phyloP scores from a whole-genome alignment of 2,329 filamentous ascomycete genomes.

The Diaporthe amygdali region DNA sequence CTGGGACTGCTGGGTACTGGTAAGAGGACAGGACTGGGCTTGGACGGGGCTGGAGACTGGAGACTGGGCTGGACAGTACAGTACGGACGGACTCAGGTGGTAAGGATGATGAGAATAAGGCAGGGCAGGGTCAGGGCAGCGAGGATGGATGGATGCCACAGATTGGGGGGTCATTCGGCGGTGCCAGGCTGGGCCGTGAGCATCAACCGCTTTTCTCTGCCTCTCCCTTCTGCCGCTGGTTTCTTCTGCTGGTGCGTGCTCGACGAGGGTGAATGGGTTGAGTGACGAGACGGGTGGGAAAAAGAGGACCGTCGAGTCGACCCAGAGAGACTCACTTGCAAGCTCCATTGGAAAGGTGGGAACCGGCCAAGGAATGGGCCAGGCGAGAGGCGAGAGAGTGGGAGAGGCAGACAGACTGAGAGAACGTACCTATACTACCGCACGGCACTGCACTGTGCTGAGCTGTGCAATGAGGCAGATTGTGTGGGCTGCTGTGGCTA shows the following conservation, averaged over 20 bases:
- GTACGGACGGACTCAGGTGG: conserved; percentile 12
- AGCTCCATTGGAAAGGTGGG: conserved; percentile 8
- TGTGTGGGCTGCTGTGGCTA: neutral
- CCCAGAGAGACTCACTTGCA: conserved; percentile 8
- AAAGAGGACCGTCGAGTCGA: neutral
- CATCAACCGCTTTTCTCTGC: neutral
- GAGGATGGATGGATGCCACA: conserved; percentile 8
- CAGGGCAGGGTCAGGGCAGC: conserved; percentile 23
- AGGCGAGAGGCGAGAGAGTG: neutral
- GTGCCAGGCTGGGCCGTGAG: conserved; percentile 17
- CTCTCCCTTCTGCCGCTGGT: conserved; percentile 6
- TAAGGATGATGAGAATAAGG: conserved; percentile 24
- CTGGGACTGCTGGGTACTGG: neutral
- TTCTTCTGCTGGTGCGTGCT: conserved; percentile 1
- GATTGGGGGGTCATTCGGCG: conserved; percentile 14
- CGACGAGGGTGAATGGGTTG: neutral
- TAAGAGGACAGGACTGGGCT: neutral
- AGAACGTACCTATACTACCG: conserved; percentile 9
- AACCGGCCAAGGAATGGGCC: conserved; percentile 13
- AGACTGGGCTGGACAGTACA: neutral
- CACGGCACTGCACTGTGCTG: conserved; percentile 9
- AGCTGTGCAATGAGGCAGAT: neutral
- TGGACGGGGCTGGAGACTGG: neutral
- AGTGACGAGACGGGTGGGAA: neutral
- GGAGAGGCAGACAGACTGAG: neutral